Percentiles rank a stretch among this genome's conserved stretches.
phyloP scores from a whole-genome alignment of 1,139 yeast species.

The Schwanniomyces etchellsii region DNA sequence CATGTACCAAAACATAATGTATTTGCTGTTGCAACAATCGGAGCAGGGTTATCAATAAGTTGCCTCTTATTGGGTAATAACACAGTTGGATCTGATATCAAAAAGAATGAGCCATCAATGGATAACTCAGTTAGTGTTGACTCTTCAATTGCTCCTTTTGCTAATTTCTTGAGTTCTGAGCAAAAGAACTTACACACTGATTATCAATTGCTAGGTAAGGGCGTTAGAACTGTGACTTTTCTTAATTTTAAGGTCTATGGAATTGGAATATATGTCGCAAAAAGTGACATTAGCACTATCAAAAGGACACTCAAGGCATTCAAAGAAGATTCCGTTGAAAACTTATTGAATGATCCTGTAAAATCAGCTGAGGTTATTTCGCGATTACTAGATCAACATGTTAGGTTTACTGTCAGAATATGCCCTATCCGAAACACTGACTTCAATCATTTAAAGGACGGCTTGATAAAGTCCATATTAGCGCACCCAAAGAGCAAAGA shows the following conservation, averaged over 20 bases:
- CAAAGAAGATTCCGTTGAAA: conserved; percentile 9
- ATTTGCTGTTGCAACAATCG: too few species aligned
- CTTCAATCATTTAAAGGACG: conserved; percentile 83
- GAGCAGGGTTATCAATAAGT: too few species aligned
- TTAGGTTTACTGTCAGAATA: conserved; percentile 65
- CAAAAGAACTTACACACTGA: conserved; percentile 16
- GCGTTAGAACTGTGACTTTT: conserved; percentile 79
- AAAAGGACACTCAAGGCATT: conserved; percentile 27
- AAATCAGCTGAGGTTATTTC: conserved; percentile 46
- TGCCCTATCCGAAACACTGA: conserved; percentile 89
- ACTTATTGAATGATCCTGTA: conserved; percentile 21
- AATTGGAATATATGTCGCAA: conserved; percentile 70
- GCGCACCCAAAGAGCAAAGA: conserved; percentile 46
- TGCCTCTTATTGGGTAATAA: too few species aligned
- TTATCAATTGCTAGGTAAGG: conserved; percentile 64
- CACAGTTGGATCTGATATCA: conserved; percentile 8
- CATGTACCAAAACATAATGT: too few species aligned
- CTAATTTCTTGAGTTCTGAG: conserved; percentile 15
- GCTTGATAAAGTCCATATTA: conserved; percentile 71
- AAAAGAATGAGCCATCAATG: conserved; percentile 1
- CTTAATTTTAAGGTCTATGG: conserved; percentile 82
- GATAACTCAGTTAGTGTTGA: conserved; percentile 37
- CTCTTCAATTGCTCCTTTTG: conserved; percentile 44
- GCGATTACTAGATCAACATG: conserved; percentile 52
- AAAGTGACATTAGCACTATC: conserved; percentile 46